Conservation (phyloP, 495 filamentous ascomycete genomes). For the Poronia punctata region DNA sequence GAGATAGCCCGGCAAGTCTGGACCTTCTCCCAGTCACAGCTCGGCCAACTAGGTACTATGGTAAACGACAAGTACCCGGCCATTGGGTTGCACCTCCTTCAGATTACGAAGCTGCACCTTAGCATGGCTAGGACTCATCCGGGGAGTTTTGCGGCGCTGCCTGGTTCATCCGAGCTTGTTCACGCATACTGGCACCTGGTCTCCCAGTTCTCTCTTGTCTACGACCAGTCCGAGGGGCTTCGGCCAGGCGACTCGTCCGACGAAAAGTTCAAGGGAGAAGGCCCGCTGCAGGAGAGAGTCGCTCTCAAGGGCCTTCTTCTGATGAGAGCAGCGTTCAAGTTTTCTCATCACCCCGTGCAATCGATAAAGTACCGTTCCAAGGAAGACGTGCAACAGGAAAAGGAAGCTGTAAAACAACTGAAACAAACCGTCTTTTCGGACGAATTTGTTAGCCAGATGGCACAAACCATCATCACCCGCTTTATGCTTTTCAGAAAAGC, state of each 20-base stretch:
- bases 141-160: constrained; percentile 71
- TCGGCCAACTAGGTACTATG: constrained; percentile 58
- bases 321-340: constrained; percentile 73
- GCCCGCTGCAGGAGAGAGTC: constrained; percentile 62
- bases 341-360: constrained; percentile 71
- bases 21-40: constrained; percentile 61
- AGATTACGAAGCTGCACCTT: constrained; percentile 85
- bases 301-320: constrained; percentile 73
- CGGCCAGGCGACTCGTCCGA: constrained; percentile 39
- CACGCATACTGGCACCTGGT: constrained; percentile 79
- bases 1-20: constrained; percentile 70
- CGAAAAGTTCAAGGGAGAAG: constrained; percentile 46
- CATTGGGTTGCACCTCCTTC: constrained; percentile 81
- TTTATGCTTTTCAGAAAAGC: constrained; percentile 82
- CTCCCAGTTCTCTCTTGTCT: constrained; percentile 64
- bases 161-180: constrained; percentile 66
- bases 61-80: constrained; percentile 42
- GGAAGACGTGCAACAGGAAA: constrained; percentile 63
- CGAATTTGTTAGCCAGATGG: constrained; percentile 66
- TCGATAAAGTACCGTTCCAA: constrained; percentile 73
- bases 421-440: constrained; percentile 67
- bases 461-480: constrained; percentile 74
- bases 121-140: constrained; percentile 72
- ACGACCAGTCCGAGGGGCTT: constrained; percentile 45
- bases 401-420: constrained; percentile 54